These are phyloP conservation scores for Skeletonema costatum DNA, from an alignment of 108 stramenopile species.

Conservation along the genomic window DNA sequence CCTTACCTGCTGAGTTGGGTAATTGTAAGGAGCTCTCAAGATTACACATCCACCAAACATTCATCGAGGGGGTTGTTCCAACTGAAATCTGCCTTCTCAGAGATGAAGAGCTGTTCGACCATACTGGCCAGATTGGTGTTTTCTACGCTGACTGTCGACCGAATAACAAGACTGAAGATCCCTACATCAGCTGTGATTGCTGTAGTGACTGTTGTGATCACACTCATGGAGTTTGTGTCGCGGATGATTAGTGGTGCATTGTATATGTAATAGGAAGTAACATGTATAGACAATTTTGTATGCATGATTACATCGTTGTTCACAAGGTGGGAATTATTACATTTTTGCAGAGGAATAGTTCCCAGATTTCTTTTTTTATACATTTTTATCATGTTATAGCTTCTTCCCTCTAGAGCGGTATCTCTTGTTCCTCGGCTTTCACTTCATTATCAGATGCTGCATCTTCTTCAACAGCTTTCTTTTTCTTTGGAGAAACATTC, in stretches of 20 bases:
- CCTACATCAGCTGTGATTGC: slow-evolving; percentile 29
- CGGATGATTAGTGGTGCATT: slow-evolving; percentile 16
- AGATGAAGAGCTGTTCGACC: slow-evolving; percentile 23
- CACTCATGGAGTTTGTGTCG: slow-evolving; percentile 31
- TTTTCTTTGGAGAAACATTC: slow-evolving; percentile 32
- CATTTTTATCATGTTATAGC: not conserved
- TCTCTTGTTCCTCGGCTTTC: not conserved
- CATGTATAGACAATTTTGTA: not conserved
- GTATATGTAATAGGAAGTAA: not conserved
- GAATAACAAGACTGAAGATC: slow-evolving; percentile 37
- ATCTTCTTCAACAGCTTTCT: slow-evolving; percentile 15
- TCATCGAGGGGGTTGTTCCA: slow-evolving; percentile 28
- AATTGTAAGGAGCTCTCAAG: slow-evolving; percentile 27
- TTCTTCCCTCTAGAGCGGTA: not conserved
- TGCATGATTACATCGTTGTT: not conserved
- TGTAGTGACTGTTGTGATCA: slow-evolving; percentile 49
- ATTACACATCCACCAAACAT: slow-evolving; percentile 32
- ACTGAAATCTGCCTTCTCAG: slow-evolving; percentile 31
- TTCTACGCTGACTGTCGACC: slow-evolving; percentile 46
- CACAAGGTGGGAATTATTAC: not conserved
- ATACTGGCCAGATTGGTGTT: slow-evolving; percentile 13
- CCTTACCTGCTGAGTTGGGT: slow-evolving; percentile 50
- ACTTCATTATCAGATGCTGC: slow-evolving; percentile 1
- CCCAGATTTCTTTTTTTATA: not conserved
- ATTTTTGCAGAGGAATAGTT: not conserved